Conservation (phyloP, 2,329 filamentous ascomycete genomes). For the Claviceps humidiphila region DNA sequence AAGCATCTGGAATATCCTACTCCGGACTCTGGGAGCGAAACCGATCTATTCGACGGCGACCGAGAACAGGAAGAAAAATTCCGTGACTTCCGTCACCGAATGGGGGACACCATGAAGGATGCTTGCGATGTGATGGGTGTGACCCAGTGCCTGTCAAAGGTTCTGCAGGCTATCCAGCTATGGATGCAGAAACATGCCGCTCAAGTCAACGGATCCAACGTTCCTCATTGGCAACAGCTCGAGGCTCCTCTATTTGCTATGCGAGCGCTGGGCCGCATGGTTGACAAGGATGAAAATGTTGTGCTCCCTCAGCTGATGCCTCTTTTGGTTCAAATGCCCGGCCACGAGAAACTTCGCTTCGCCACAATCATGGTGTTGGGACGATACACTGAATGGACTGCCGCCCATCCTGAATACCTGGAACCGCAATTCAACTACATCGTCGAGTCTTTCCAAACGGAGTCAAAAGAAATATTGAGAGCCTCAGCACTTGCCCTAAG, state of each 20-base stretch:
- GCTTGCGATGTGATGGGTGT: constrained; percentile 93
- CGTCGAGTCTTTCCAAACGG: constrained; percentile 78
- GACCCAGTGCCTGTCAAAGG: constrained; percentile 79
- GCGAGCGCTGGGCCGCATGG: constrained; percentile 93
- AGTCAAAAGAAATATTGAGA: constrained; percentile 79
- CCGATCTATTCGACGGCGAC: constrained; percentile 88
- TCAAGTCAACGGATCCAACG: constrained; percentile 57
- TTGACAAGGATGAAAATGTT: constrained; percentile 73
- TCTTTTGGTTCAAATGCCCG: constrained; percentile 82
- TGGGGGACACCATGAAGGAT: constrained; percentile 97
- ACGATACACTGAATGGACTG: constrained; percentile 95
- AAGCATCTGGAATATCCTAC: constrained; percentile 78
- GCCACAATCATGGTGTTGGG: constrained; percentile 96
- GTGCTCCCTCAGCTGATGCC: constrained; percentile 88
- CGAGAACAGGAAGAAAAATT: constrained; percentile 95
- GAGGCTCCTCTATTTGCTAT: constrained; percentile 92
- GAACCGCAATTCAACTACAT: constrained; percentile 93
- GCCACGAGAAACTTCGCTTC: constrained; percentile 96
- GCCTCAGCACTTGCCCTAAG: constrained; percentile 90
- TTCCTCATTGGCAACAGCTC: constrained; percentile 91
- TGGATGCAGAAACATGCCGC: constrained; percentile 79
- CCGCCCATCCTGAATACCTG: constrained; percentile 81
- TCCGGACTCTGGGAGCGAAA: constrained; percentile 58
- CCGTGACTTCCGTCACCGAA: constrained; percentile 86
- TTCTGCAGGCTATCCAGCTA: constrained; percentile 69